phyloP scores from a whole-genome alignment of 2,329 filamentous ascomycete genomes.

The Claviceps maximensis region DNA sequence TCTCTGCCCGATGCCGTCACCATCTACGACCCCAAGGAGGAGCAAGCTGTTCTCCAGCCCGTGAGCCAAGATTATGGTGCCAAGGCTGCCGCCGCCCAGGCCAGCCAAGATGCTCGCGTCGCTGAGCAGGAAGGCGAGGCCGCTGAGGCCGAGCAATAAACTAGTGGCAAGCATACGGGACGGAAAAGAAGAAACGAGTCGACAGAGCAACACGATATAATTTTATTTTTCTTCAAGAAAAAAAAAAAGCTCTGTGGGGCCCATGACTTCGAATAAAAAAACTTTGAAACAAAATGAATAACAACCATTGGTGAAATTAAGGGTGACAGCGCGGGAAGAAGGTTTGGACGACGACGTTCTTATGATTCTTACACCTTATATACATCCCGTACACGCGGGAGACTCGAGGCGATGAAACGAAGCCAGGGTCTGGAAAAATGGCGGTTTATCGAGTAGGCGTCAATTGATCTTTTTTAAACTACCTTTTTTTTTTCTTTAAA shows the following conservation, averaged over 20 bases:
- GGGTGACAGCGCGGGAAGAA: neutral
- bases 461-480: neutral
- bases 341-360: neutral
- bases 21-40: conserved; percentile 99
- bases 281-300: neutral
- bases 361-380: neutral
- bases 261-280: neutral
- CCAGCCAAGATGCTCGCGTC: conserved; percentile 46
- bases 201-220: neutral
- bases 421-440: neutral
- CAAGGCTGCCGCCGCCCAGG: conserved; percentile 64
- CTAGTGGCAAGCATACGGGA: conserved; percentile 7
- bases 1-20: conserved; percentile 95
- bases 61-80: conserved; percentile 98
- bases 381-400: neutral
- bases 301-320: neutral
- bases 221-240: too few relatives aligned
- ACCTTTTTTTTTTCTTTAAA: neutral
- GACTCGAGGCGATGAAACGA: neutral
- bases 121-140: conserved; percentile 46
- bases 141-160: conserved; percentile 30
- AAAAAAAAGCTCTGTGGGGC: too few relatives aligned
- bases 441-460: neutral
- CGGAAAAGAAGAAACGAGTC: neutral
- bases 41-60: conserved; percentile 87